Evolutionary conservation across 1,139 yeast species (phyloP), one percentile per base, ranked within the genome.

Genomic region (Kluyveromyces sp.): DNA sequence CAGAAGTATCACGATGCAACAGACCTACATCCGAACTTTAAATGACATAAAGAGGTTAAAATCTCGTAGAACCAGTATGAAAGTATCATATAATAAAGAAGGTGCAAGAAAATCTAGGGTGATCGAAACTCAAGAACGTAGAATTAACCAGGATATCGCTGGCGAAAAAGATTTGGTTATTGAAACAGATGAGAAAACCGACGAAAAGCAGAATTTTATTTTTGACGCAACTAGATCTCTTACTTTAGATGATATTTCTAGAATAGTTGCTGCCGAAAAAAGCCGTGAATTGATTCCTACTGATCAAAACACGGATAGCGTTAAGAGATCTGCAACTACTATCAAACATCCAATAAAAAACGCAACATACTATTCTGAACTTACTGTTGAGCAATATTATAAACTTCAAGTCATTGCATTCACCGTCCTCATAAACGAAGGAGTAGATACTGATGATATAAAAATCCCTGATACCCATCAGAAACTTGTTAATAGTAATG

Each of bases 211-310:
- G 4, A 28, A n/a, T 28, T 37, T 21, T 2, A 68, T 84, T 45
- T 73, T 87, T 49, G 80, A 83, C 59, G 86, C 81, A 60, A 95
- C 90, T 56, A 86, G 86, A 56, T 83, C 95, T 0, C 75, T 92
- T 48, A 90, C 97, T 0, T 74, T 92, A 58, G 98, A 92, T 65
- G 99, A 92, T 67, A 92, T 92, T 56, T 96, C 97, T 4, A 75
- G 97, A 55, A 90, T 92, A 60, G 97, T 92, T 8, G 96, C 97
- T 2, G 95, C 96, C 4, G 97, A 92, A 59, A 97, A 90, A 65
- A 96, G 97, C 0, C 74, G 97, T 53, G 96, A 88, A 53, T 83
- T 87, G 59, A 76, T 37, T 37, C 30, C 31, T 25, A 31, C 15
- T 7, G 5, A 30, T 6, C 15, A 37, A 4, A 37, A 26, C 7